Conservation (phyloP, 2,329 filamentous ascomycete species). For the Colletotrichum higginsianum region DNA sequence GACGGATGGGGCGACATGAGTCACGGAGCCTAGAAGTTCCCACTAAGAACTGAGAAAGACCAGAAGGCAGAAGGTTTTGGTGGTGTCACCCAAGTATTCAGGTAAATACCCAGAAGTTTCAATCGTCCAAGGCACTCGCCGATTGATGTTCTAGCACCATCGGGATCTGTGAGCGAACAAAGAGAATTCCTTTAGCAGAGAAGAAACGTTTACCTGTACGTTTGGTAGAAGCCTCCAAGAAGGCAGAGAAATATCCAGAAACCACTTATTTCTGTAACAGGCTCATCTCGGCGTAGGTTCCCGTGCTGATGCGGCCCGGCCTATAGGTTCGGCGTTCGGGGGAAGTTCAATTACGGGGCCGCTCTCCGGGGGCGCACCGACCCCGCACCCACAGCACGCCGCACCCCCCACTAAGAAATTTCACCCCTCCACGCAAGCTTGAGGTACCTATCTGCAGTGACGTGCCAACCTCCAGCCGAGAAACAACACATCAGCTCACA, state of each 20-base stretch:
- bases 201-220: too few relatives aligned
- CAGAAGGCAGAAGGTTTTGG: neutral
- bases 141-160: neutral
- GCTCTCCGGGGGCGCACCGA: conserved; percentile 12
- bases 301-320: neutral
- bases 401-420: conserved; percentile 40
- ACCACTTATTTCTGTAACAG: neutral
- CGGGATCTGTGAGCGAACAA: neutral
- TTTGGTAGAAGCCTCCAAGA: too few relatives aligned
- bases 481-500: neutral
- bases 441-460: conserved; percentile 16
- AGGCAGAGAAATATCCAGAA: neutral
- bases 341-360: conserved; percentile 6
- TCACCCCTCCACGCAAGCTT: conserved; percentile 36
- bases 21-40: neutral
- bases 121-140: too few relatives aligned
- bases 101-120: neutral
- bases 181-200: neutral
- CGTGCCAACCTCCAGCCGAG: neutral
- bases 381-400: conserved; percentile 24
- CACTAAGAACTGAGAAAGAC: neutral
- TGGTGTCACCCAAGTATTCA: accelerated
- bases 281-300: neutral
- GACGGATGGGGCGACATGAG: too few relatives aligned
- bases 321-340: neutral